Base-by-base conservation (phyloP, 169 alveolate species). In the Eimeria necatrix region DNA sequence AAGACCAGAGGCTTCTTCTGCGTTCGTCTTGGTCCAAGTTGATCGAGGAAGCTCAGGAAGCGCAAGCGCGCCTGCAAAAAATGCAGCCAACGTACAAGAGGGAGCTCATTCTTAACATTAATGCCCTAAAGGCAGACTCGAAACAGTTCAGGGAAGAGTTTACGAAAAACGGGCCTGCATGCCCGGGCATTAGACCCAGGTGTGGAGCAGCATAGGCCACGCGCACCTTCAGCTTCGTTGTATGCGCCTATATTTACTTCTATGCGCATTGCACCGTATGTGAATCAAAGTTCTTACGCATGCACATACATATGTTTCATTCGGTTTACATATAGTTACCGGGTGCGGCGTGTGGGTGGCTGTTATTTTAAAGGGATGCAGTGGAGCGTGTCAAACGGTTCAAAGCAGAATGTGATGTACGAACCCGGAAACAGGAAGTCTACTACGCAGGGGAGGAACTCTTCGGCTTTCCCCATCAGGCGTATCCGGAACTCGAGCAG, bases 111-210 rank as follows among this genome's bases (percentile, higher is more conserved):
- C 94, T 96, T 70, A 97, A 98, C 68, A 98, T 98, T 80, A 98
- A 98, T 52, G 94, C 96, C 61, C 96, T 98, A 80, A 98, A 98
- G 94, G 97, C 96, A 70, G 98, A 98, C 94, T 98, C 97, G 10
- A 95, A 96, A 61, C 98, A 97, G 52, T 97, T 98, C 89, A 97
- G 99, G 95, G 97, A 97, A 91, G 99, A 98, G 96, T 98, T 98
- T 96, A 99, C 98, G 91, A 96, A 96, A 96, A 97, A 98, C 95
- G 99, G 99, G 59, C 99, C 99, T 26, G 98, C 98, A 98, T 98
- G 97, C 61, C 94, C 96, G 71, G 98, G 98, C 68, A 97, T 97
- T 85, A 92, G 94, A 56, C 99, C 99, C 52, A 96, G 96, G 95
- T 97, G 97, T 96, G 83, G 46, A 32, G 60, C n/a, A 85, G 51